A percentile compares a stretch with the other conserved stretches of the same genome.
Evolutionary conservation across 1,139 yeast species (phyloP).

Genomic region (Yamadazyma sp.): DNA sequence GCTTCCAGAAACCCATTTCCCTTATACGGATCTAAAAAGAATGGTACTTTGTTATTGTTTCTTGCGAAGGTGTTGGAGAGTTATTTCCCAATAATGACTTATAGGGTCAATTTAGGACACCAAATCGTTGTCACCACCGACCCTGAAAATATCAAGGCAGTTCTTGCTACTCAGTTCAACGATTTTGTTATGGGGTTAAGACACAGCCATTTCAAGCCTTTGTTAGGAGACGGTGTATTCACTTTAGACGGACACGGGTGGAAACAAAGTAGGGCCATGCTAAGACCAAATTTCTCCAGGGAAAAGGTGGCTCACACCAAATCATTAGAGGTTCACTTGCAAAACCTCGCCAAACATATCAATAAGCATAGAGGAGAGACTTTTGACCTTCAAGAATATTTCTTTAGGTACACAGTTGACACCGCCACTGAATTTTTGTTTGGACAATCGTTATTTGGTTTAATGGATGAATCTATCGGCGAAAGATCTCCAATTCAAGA

Average conservation of each 20-base stretch:
- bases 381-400: slow-evolving; percentile 38
- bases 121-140: slow-evolving; percentile 22
- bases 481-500: slow-evolving; percentile 13
- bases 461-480: slow-evolving; percentile 31
- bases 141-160: slow-evolving; percentile 34
- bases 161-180: slow-evolving; percentile 41
- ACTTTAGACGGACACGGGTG: slow-evolving; percentile 55
- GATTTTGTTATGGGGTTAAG: slow-evolving; percentile 52
- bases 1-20: slow-evolving; percentile 17
- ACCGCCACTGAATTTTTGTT: slow-evolving; percentile 45
- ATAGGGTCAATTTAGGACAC: slow-evolving; percentile 13
- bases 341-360: slow-evolving; percentile 34
- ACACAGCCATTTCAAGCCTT: slow-evolving; percentile 35
- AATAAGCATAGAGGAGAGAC: slow-evolving; percentile 21
- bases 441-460: slow-evolving; percentile 34
- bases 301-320: slow-evolving; percentile 51
- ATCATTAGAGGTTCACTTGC: slow-evolving; percentile 43
- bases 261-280: slow-evolving; percentile 54
- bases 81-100: slow-evolving; percentile 7
- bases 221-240: slow-evolving; percentile 56
- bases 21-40: slow-evolving; percentile 12
- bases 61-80: slow-evolving; percentile 9
- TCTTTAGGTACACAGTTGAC: slow-evolving; percentile 39
- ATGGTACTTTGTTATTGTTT: slow-evolving; percentile 8
- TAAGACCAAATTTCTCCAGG: slow-evolving; percentile 54